phyloP scores from a whole-genome alignment of 257 asterid genomes.

The Penstemon davidsonii region DNA sequence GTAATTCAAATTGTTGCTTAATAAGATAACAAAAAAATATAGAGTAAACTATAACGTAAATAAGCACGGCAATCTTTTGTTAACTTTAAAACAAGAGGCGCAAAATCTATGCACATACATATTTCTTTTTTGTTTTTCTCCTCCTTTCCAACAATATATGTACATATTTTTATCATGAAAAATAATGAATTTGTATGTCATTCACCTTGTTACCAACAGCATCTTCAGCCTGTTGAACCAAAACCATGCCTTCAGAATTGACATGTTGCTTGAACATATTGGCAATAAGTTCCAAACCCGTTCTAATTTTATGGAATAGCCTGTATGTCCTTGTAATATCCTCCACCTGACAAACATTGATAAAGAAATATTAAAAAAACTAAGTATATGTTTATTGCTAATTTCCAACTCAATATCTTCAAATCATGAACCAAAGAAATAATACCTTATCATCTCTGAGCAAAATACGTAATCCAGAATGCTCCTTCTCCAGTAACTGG shows the following conservation, averaged over 20 bases:
- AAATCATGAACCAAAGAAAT: not conserved
- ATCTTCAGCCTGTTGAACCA: constrained; percentile 60
- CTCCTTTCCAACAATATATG: no score
- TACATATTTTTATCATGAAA: no score
- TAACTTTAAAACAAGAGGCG: no score
- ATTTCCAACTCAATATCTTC: not conserved
- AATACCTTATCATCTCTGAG: constrained; percentile 58
- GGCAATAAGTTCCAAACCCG: constrained; percentile 46
- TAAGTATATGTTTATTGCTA: not conserved
- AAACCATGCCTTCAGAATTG: constrained; percentile 48
- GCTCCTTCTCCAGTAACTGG: constrained; percentile 59
- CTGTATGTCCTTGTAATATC: constrained; percentile 66
- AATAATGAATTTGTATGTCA: not conserved
- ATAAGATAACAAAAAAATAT: not conserved
- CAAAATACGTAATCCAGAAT: constrained; percentile 60
- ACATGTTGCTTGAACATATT: constrained; percentile 54
- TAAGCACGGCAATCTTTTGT: not conserved
- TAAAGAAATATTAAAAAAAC: constrained; percentile 5
- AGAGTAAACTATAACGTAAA: not conserved
- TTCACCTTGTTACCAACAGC: constrained; percentile 45
- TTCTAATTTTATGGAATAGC: constrained; percentile 39
- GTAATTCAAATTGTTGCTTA: no score
- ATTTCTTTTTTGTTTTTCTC: no score
- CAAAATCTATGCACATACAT: no score
- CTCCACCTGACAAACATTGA: constrained; percentile 37